These are phyloP conservation scores for Lachnellula willkommii DNA, from an alignment of 2,329 filamentous ascomycete species.

Conservation along the genomic window DNA sequence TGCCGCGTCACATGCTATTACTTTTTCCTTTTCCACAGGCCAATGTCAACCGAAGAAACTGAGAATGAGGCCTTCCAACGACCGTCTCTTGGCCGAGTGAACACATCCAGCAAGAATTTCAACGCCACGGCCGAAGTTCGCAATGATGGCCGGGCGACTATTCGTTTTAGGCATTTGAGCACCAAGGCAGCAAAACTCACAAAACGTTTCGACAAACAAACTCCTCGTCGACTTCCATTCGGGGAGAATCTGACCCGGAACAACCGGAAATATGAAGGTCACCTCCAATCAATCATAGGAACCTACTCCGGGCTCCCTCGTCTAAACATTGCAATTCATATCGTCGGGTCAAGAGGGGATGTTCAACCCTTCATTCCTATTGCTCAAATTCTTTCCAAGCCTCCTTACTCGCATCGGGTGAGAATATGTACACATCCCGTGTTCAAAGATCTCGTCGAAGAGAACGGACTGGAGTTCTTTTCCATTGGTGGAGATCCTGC, in stretches of 20 bases:
- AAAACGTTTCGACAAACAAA: conserved; percentile 13
- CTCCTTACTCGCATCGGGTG: conserved; percentile 66
- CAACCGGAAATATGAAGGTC: conserved; percentile 14
- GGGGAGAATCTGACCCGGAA: conserved; percentile 18
- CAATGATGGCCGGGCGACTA: conserved; percentile 21
- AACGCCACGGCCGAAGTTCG: conserved; percentile 13
- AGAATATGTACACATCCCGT: conserved; percentile 72
- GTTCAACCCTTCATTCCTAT: conserved; percentile 74
- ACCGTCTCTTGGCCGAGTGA: conserved; percentile 4
- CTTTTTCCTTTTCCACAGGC: too few species aligned
- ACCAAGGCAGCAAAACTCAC: conserved; percentile 10
- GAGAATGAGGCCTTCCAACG: not conserved
- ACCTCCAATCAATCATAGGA: conserved; percentile 11
- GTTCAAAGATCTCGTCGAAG: conserved; percentile 68
- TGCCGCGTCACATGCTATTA: too few species aligned
- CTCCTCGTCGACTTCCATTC: not conserved
- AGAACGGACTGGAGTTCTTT: conserved; percentile 70
- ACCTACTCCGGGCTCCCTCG: conserved; percentile 15
- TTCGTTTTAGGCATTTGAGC: conserved; percentile 14
- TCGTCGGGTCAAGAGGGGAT: conserved; percentile 74
- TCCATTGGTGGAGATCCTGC: conserved; percentile 71
- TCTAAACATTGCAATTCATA: conserved; percentile 76
- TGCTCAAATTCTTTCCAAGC: conserved; percentile 59
- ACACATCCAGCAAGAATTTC: conserved; percentile 13
- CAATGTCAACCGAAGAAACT: not conserved